Evolutionary conservation across 805 yeast species (phyloP).

Genomic region (Candida methanosorbosa): DNA sequence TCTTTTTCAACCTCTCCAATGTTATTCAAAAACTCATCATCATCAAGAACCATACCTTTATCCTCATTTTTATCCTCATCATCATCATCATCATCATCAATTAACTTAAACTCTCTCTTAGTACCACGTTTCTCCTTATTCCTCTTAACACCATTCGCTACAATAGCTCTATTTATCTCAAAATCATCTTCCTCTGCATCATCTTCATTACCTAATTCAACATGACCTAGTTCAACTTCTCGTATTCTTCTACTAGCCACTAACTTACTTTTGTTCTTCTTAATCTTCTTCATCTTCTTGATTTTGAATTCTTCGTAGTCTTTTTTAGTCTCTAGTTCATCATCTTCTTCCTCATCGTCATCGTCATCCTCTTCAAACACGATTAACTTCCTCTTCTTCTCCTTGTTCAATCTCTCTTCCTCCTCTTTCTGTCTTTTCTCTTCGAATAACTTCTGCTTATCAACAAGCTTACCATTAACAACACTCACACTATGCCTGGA

Average conservation of each 20-base stretch:
- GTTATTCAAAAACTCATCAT: neutral
- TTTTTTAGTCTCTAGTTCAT: conserved; percentile 7
- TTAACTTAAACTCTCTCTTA: neutral
- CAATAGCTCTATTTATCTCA: neutral
- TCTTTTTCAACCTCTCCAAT: too few relatives aligned
- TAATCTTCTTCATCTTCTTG: neutral
- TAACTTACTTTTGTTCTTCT: neutral
- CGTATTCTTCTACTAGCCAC: neutral
- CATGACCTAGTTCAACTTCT: neutral
- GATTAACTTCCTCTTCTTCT: conserved; percentile 20
- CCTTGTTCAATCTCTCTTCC: too few relatives aligned
- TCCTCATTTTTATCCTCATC: neutral
- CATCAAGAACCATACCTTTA: neutral
- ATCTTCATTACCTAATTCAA: neutral
- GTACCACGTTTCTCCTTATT: neutral
- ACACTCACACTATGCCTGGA: conserved; percentile 22
- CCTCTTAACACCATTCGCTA: neutral
- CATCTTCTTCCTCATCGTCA: conserved; percentile 18
- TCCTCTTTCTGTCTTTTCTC: too few relatives aligned
- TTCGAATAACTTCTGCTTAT: too few relatives aligned
- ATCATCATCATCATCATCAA: conserved; percentile 2
- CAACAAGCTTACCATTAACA: conserved; percentile 25
- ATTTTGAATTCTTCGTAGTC: conserved; percentile 14
- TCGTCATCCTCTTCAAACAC: conserved; percentile 12
- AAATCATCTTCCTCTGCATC: neutral